Conservation (phyloP, 352 stramenopile genomes). For the Phytophthora tubulina region DNA sequence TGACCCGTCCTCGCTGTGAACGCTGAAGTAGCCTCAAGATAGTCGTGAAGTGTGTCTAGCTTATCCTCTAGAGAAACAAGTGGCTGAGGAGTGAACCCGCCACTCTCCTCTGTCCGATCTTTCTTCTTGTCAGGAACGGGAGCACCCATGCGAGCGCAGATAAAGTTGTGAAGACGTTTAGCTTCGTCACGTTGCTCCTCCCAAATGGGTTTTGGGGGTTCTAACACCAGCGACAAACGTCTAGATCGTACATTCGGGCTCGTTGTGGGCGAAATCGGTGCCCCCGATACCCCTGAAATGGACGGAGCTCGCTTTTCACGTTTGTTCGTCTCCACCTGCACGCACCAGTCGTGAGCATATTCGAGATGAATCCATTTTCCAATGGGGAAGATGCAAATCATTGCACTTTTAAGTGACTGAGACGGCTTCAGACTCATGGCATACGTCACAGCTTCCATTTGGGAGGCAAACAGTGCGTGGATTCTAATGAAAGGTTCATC, state of each 20-base stretch:
- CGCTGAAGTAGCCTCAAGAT: slow-evolving; percentile 48
- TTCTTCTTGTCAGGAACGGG: slow-evolving; percentile 41
- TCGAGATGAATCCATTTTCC: slow-evolving; percentile 63
- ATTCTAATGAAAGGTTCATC: slow-evolving; percentile 66
- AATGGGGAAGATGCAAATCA: slow-evolving; percentile 70
- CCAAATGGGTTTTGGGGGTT: slow-evolving; percentile 38
- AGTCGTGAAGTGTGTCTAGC: slow-evolving; percentile 69
- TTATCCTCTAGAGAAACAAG: slow-evolving; percentile 67
- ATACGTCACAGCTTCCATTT: slow-evolving; percentile 58
- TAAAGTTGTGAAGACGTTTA: slow-evolving; percentile 63
- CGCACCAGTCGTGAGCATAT: slow-evolving; percentile 69
- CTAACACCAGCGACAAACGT: slow-evolving; percentile 1
- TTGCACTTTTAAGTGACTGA: slow-evolving; percentile 50
- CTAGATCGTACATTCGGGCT: slow-evolving; percentile 14
- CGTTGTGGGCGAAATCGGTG: not conserved
- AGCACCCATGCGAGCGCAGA: slow-evolving; percentile 67
- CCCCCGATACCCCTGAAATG: not conserved
- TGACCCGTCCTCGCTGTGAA: slow-evolving; percentile 19
- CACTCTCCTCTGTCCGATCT: slow-evolving; percentile 40
- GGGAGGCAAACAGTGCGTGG: slow-evolving; percentile 53
- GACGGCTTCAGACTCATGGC: slow-evolving; percentile 49
- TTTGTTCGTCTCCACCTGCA: slow-evolving; percentile 65
- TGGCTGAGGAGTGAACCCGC: slow-evolving; percentile 58
- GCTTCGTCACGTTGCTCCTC: slow-evolving; percentile 65
- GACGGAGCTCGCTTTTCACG: slow-evolving; percentile 48